Evolutionary conservation across 1,284 basidiomycete species (phyloP).

Genomic region (Ustilago shanxiensis): DNA sequence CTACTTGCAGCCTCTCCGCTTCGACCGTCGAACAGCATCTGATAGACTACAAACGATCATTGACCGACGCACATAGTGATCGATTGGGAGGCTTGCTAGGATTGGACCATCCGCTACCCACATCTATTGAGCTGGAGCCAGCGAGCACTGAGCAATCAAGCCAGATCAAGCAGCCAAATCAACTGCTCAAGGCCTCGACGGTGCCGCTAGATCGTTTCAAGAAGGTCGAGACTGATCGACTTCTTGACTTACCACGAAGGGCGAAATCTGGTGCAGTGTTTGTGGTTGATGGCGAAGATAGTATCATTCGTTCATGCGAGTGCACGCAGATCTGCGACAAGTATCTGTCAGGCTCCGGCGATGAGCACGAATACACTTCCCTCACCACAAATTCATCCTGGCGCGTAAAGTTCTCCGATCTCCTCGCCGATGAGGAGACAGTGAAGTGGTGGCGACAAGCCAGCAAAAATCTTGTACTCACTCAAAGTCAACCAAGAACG

Average conservation of each 20-base stretch:
- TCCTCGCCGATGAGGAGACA: constrained; percentile 18
- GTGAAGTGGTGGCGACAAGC: constrained; percentile 18
- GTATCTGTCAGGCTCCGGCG: too few relatives aligned
- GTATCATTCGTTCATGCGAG: constrained; percentile 5
- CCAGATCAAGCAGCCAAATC: not conserved
- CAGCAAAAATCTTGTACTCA: constrained; percentile 15
- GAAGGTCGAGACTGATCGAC: not conserved
- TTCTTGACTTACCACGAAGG: not conserved
- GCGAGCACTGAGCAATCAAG: not conserved
- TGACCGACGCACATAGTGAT: constrained; percentile 7
- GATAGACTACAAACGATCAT: constrained; percentile 10
- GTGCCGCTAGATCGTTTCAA: not conserved
- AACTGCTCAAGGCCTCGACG: not conserved
- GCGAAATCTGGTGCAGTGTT: constrained; percentile 4
- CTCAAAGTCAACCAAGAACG: too few relatives aligned
- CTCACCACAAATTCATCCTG: too few relatives aligned
- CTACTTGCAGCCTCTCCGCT: not conserved
- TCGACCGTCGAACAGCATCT: constrained; percentile 4
- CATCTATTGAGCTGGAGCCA: not conserved
- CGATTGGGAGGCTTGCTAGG: constrained; percentile 11
- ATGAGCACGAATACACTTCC: not conserved
- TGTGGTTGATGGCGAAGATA: constrained; percentile 10
- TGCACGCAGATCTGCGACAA: too few relatives aligned
- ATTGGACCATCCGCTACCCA: constrained; percentile 2
- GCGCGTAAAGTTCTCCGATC: not conserved